These are phyloP conservation scores for Pseudohyphozyma bogoriensis DNA, from an alignment of 768 basidiomycete species.

Conservation along the genomic window DNA sequence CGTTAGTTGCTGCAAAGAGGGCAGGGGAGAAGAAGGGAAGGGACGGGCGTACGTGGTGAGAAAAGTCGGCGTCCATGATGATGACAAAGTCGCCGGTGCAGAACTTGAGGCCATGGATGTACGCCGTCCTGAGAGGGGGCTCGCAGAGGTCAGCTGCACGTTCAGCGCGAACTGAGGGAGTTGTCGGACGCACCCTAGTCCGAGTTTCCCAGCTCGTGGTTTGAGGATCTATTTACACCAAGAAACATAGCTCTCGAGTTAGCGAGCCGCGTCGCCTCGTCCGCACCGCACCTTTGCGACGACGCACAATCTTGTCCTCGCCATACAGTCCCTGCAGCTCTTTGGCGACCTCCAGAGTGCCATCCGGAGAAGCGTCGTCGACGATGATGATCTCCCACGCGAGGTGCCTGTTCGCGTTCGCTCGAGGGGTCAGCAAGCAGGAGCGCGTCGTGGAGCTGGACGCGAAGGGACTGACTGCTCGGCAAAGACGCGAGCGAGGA, in stretches of 20 bases:
- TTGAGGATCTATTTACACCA: conserved; percentile 52
- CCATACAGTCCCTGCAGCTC: conserved; percentile 73
- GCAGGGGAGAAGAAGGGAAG: background rate
- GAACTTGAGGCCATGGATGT: conserved; percentile 82
- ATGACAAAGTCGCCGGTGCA: conserved; percentile 86
- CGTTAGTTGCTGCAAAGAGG: background rate
- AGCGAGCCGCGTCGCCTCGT: background rate
- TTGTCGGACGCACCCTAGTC: conserved; percentile 56
- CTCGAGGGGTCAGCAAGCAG: too few relatives aligned
- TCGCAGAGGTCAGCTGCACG: background rate
- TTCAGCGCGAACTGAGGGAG: background rate
- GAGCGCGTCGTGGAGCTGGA: background rate
- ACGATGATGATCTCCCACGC: conserved; percentile 80
- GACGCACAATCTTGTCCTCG: conserved; percentile 67
- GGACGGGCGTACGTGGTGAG: conserved; percentile 50
- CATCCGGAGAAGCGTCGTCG: conserved; percentile 86
- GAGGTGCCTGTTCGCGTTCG: background rate
- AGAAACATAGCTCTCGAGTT: background rate
- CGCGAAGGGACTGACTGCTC: conserved; percentile 52
- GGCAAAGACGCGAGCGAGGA: conserved; percentile 64
- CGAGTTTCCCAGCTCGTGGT: conserved; percentile 81
- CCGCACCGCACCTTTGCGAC: too few relatives aligned
- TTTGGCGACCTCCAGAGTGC: conserved; percentile 75
- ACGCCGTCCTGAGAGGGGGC: conserved; percentile 57
- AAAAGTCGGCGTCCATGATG: conserved; percentile 96